These are phyloP conservation scores for Fistulifera solaris DNA, from an alignment of 108 stramenopile genomes.

Conservation along the genomic window DNA sequence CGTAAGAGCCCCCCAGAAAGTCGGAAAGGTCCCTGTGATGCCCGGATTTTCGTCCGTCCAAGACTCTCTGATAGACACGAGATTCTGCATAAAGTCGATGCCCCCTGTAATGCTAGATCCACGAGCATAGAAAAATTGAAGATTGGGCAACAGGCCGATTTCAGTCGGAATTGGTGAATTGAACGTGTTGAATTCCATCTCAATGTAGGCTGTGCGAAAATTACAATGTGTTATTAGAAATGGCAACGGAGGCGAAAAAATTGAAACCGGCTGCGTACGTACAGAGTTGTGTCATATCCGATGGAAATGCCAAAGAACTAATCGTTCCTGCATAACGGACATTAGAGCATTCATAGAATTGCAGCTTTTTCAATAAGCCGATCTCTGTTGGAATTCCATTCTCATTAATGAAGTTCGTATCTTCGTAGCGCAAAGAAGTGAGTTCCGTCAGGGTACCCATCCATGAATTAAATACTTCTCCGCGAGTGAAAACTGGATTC, in stretches of 20 bases:
- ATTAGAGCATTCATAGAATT: slow-evolving; percentile 20
- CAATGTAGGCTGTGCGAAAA: slow-evolving; percentile 9
- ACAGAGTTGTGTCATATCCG: slow-evolving; percentile 16
- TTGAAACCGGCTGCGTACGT: slow-evolving; percentile 6
- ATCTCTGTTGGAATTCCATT: slow-evolving; percentile 19
- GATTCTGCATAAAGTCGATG: slow-evolving; percentile 5
- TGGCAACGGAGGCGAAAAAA: background rate
- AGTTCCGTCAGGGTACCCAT: slow-evolving; percentile 9
- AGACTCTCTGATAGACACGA: no score
- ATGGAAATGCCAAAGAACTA: slow-evolving; percentile 1
- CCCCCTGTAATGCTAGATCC: background rate
- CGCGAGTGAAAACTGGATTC: slow-evolving; percentile 8
- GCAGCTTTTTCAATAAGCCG: slow-evolving; percentile 22
- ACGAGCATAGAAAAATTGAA: slow-evolving; percentile 15
- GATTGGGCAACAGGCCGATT: slow-evolving; percentile 15
- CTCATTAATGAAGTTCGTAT: slow-evolving; percentile 7
- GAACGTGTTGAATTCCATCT: slow-evolving; percentile 25
- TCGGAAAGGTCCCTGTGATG: slow-evolving; percentile 1
- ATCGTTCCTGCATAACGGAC: slow-evolving; percentile 18
- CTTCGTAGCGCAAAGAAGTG: background rate
- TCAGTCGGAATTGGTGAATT: slow-evolving; percentile 24
- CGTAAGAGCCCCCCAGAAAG: background rate
- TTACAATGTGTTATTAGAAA: slow-evolving; percentile 12
- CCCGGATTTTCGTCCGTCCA: no score
- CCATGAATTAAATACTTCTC: background rate